Conservation (phyloP, 495 filamentous ascomycete species). For the Penicillium steckii region DNA sequence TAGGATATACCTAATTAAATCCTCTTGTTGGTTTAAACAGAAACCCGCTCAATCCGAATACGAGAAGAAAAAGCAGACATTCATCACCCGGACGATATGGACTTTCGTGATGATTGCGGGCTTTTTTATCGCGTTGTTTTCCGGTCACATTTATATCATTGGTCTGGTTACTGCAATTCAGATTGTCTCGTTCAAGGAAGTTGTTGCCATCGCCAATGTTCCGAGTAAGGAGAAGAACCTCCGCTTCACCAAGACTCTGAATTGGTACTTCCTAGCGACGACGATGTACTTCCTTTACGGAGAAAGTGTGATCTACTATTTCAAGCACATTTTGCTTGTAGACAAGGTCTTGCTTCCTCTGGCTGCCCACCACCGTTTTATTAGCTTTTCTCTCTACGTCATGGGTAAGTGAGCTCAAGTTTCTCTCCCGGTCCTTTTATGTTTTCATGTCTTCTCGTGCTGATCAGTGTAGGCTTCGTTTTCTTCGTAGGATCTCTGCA, state of each 20-base stretch:
- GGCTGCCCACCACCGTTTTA: conserved; percentile 97
- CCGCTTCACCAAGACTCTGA: conserved; percentile 90
- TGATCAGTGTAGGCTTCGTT: conserved; percentile 72
- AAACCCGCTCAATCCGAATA: conserved; percentile 68
- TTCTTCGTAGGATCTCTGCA: conserved; percentile 98
- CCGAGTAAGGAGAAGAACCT: conserved; percentile 87
- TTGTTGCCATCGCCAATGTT: conserved; percentile 95
- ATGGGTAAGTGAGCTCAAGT: conserved; percentile 63
- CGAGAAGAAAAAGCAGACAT: conserved; percentile 98
- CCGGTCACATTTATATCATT: conserved; percentile 96
- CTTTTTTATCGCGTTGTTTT: conserved; percentile 90
- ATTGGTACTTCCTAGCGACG: conserved; percentile 98
- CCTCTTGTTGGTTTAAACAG: conserved; percentile 10
- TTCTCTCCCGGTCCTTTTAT: not conserved
- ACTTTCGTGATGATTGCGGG: conserved; percentile 93
- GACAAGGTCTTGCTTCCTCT: conserved; percentile 89
- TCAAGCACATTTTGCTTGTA: conserved; percentile 97
- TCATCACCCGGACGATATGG: conserved; percentile 97
- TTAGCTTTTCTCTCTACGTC: conserved; percentile 95
- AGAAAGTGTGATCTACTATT: conserved; percentile 99
- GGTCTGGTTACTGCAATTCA: conserved; percentile 88
- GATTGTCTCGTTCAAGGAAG: conserved; percentile 98
- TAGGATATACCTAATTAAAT: not conserved
- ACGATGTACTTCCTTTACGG: conserved; percentile 99
- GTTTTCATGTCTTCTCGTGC: not conserved